Base-by-base conservation (phyloP, 2,329 filamentous ascomycete genomes). In the Penicillium sp. region DNA sequence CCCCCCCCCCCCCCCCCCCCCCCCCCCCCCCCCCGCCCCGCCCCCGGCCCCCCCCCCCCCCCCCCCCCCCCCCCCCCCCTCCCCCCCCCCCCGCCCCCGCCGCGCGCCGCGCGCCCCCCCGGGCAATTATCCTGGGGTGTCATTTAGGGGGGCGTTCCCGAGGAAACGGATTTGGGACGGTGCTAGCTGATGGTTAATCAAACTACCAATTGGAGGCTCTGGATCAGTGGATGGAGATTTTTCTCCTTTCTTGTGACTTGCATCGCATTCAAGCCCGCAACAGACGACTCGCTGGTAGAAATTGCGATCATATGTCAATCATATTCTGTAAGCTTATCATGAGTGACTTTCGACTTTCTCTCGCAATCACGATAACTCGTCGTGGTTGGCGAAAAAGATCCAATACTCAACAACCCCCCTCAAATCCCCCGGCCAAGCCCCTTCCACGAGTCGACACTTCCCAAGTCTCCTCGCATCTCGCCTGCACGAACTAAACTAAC, bases 131-230 rank as follows among this genome's bases (percentile, higher is more conserved):
- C 6, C 25, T 7, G 25, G 25, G 53, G 42, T 22, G 22, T n/a
- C 15, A 11, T 28, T n/a, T 17, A 25, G 20, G 6, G 37, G 42
- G 54, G 54, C 54, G 45, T 8, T 50, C 45, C 54, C 54, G 54
- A 38, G 25, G 25, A n/a, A 41, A n/a, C 17, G 45, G 54, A 31
- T 49, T 37, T 25, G 54, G 54, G 43, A n/a, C 20, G 12, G 12
- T 28, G 10, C 14, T 47, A 31, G 14, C 7, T 28, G 43, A 47
- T n/a, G 43, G 43, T 47, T 47, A 47, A 47, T 47, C 43, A 28
- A 47, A n/a, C 14, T 47, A 47, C 43, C 43, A 47, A 47, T 47
- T 47, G 2, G 43, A 31, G 39, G 25, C 25, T 25, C 25, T 25
- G 22, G 39, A 25, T 4, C n/a, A n/a, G n/a, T 20, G 20, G 20